Percentiles rank a stretch among this genome's conserved stretches.
Conservation (phyloP, 768 basidiomycete species). For the Lactarius pseudohatsudake region DNA sequence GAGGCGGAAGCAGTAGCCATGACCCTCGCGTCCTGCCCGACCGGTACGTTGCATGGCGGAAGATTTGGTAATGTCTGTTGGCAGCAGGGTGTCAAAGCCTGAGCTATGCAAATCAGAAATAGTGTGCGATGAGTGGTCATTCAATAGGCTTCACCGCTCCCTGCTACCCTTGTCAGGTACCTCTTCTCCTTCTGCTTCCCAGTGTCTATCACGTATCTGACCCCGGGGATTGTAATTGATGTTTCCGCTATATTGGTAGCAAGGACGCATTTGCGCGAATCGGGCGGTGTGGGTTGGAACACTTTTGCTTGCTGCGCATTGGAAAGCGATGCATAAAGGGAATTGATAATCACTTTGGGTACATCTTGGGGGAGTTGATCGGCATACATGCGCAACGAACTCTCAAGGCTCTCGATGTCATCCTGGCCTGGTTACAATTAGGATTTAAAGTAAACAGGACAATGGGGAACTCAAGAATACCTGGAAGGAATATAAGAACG, state of each 20-base stretch:
- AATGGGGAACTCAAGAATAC: constrained; percentile 36
- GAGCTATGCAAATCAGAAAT: background rate
- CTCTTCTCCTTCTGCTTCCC: constrained; percentile 96
- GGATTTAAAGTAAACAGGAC: constrained; percentile 1
- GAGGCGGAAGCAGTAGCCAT: constrained; percentile 86
- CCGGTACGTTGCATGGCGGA: constrained; percentile 94
- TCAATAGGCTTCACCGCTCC: constrained; percentile 52
- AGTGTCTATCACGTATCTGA: constrained; percentile 94
- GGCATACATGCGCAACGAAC: constrained; percentile 67
- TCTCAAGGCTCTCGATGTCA: constrained; percentile 87
- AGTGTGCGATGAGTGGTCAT: background rate
- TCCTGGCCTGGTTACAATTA: constrained; percentile 68
- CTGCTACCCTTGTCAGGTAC: constrained; percentile 66
- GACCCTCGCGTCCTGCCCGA: constrained; percentile 93
- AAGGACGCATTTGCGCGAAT: constrained; percentile 86
- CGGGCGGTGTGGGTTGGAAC: constrained; percentile 63
- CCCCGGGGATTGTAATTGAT: constrained; percentile 93
- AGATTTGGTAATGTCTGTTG: constrained; percentile 82
- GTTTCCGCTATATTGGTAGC: constrained; percentile 99
- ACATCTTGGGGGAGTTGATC: constrained; percentile 56
- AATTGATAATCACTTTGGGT: constrained; percentile 64
- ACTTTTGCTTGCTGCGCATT: constrained; percentile 74
- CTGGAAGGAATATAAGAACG: constrained; percentile 91
- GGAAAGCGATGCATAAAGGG: constrained; percentile 87
- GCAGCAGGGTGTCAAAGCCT: constrained; percentile 89